These are phyloP conservation scores for Scheffersomyces ergatensis DNA, from an alignment of 805 yeast genomes.

Conservation along the genomic window DNA sequence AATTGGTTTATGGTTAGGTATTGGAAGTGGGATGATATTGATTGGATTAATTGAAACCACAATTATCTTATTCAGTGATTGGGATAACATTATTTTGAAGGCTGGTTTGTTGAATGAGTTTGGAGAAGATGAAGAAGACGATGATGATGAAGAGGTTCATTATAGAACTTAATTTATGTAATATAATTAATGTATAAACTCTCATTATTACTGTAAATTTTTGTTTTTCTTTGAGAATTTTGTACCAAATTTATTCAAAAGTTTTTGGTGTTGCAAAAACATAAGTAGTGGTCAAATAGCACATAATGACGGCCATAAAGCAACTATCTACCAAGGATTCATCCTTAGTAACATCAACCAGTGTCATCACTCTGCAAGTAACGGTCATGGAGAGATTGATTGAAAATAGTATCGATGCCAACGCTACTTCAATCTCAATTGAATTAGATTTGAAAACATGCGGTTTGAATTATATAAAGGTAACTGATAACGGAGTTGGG, in stretches of 20 bases:
- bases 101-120: constrained; percentile 23
- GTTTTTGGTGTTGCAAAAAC: too few relatives aligned
- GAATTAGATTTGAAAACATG: not conserved
- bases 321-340: not conserved
- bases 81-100: constrained; percentile 45
- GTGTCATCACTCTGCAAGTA: not conserved
- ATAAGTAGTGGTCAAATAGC: not conserved
- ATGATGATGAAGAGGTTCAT: not conserved
- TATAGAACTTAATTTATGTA: too few relatives aligned
- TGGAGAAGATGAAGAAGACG: constrained; percentile 9
- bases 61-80: constrained; percentile 48
- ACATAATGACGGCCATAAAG: not conserved
- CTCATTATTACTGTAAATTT: too few relatives aligned
- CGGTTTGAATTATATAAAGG: not conserved
- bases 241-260: too few relatives aligned
- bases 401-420: constrained; percentile 1
- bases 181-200: too few relatives aligned
- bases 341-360: not conserved
- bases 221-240: too few relatives aligned
- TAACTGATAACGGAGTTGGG: not conserved
- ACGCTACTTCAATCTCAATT: not conserved
- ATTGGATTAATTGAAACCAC: constrained; percentile 50
- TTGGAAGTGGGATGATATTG: constrained; percentile 60
- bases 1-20: constrained; percentile 72
- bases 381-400: constrained; percentile 1